Evolutionary conservation across 768 basidiomycete species (phyloP).

Genomic region (Lyophyllum semitale): DNA sequence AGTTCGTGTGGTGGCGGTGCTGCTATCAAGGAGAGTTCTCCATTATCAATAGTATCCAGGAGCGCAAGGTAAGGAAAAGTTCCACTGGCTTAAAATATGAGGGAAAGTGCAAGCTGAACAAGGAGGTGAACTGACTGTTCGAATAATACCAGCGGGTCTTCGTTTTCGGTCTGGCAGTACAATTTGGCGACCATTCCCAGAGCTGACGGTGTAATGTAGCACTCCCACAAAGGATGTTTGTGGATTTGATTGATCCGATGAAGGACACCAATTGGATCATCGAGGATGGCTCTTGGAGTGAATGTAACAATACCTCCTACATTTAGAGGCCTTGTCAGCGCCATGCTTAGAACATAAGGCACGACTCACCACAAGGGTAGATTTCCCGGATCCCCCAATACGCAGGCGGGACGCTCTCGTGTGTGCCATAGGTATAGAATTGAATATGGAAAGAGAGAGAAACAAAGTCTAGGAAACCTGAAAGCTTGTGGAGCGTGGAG

Average conservation of each 20-base stretch:
- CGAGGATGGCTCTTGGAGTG: constrained; percentile 58
- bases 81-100: constrained; percentile 29
- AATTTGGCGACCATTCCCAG: constrained; percentile 56
- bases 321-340: background rate
- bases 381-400: constrained; percentile 69
- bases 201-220: constrained; percentile 66
- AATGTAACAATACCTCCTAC: constrained; percentile 77
- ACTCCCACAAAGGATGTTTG: constrained; percentile 68
- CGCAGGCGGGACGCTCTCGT: constrained; percentile 48
- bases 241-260: constrained; percentile 51
- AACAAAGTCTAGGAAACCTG: constrained; percentile 49
- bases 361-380: constrained; percentile 61
- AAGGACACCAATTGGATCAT: constrained; percentile 50
- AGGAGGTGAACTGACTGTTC: constrained; percentile 36
- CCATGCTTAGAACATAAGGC: background rate
- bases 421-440: constrained; percentile 72
- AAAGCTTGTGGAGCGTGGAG: constrained; percentile 46
- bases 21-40: constrained; percentile 53
- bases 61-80: constrained; percentile 41
- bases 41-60: constrained; percentile 54
- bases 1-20: constrained; percentile 42
- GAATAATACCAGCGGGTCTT: constrained; percentile 42
- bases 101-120: background rate
- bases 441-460: constrained; percentile 45
- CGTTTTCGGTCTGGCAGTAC: constrained; percentile 27